A percentile compares a stretch with the other conserved stretches of the same genome.
Evolutionary conservation across 441 rosid genomes (phyloP).

Genomic region (Sinapis alba): DNA sequence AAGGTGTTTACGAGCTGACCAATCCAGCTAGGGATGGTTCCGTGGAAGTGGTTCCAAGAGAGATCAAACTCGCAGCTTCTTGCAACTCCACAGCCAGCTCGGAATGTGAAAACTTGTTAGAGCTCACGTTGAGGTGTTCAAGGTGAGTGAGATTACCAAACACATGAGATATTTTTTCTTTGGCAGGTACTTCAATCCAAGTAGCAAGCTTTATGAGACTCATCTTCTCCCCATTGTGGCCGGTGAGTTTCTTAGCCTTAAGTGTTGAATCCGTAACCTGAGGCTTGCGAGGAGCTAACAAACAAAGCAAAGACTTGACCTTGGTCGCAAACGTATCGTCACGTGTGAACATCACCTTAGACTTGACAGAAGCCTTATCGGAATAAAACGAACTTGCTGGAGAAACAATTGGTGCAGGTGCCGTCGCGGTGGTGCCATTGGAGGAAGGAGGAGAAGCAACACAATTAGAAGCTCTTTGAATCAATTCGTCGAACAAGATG

Average conservation of each 20-base stretch:
- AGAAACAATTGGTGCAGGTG: conserved; percentile 17
- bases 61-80: conserved; percentile 74
- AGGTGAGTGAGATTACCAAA: too few species aligned
- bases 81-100: conserved; percentile 50
- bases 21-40: conserved; percentile 72
- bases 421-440: conserved; percentile 31
- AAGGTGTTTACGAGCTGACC: conserved; percentile 40
- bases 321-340: conserved; percentile 76
- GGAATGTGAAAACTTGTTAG: too few species aligned
- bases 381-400: conserved; percentile 37
- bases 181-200: conserved; percentile 77
- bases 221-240: conserved; percentile 69
- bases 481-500: conserved; percentile 71
- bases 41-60: conserved; percentile 80
- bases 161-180: too few species aligned
- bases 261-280: too few species aligned
- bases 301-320: neutral
- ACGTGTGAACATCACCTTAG: conserved; percentile 50
- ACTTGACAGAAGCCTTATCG: conserved; percentile 37
- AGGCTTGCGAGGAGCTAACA: neutral
- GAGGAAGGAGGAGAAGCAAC: conserved; percentile 45
- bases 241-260: conserved; percentile 32
- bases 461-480: conserved; percentile 82
- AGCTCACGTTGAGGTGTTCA: too few species aligned
- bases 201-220: conserved; percentile 91